Percentiles rank a stretch among this genome's conserved stretches.
phyloP scores from a whole-genome alignment of 2,329 filamentous ascomycete species.

The Talaromyces pinophilus region DNA sequence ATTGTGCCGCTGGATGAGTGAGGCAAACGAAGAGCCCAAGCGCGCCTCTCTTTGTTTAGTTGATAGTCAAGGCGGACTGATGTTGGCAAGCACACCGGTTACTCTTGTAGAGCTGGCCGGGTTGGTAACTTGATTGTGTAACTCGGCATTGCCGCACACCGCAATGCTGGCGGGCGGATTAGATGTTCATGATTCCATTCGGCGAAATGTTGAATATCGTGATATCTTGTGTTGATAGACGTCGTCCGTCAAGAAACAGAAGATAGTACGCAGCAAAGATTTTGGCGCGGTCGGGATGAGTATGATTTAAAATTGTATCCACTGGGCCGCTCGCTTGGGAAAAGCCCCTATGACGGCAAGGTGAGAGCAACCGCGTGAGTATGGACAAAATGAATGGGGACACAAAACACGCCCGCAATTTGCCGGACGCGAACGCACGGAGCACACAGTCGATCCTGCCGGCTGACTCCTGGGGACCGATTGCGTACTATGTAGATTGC shows the following conservation, averaged over 20 bases:
- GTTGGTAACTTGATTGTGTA: conserved; percentile 9
- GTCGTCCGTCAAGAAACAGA: background rate
- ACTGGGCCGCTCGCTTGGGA: conserved; percentile 1
- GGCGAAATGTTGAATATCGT: background rate
- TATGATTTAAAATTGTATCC: background rate
- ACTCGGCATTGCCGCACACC: conserved; percentile 23
- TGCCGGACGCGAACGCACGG: conserved; percentile 20
- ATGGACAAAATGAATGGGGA: conserved; percentile 1
- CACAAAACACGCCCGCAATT: conserved; percentile 15
- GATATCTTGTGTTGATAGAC: background rate
- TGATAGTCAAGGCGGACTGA: background rate
- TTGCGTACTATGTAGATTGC: background rate
- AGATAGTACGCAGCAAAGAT: background rate
- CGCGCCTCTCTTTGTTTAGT: background rate
- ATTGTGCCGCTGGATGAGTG: background rate
- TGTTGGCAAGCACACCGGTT: conserved; percentile 6
- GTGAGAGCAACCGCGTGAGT: background rate
- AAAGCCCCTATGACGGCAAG: conserved; percentile 15
- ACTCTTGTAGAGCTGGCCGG: conserved; percentile 18
- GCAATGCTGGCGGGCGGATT: conserved; percentile 10
- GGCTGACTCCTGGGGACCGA: background rate
- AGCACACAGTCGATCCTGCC: conserved; percentile 8
- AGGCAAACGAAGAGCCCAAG: background rate
- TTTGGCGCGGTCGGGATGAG: background rate
- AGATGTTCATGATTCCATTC: conserved; percentile 5